Base-by-base conservation (phyloP, 352 stramenopile species). In the Sclerospora graminicola region DNA sequence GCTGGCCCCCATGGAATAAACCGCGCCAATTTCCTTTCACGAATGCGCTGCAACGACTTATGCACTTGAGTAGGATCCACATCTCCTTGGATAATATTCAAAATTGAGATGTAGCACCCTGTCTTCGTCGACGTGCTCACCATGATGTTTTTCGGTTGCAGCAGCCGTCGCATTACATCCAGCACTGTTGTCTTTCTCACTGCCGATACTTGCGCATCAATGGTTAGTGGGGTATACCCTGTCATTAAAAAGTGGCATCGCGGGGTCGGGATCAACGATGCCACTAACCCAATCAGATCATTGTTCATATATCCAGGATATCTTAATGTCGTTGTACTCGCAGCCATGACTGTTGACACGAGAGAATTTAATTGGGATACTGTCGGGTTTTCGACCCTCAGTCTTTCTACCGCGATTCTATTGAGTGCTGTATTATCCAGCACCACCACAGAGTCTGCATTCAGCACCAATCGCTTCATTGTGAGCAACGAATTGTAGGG, bases 401-500 rank as follows among this genome's bases (percentile, higher is more conserved):
- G 62, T 18, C 95, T 82, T 52, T 98, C 93, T 1, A 96, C 78
- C 8, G 92, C 92, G 44, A 98, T 98, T 43, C 86, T 69, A 68
- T 99, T 99, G 24, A 99, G 70, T 24, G 96, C 96, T 14, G 95
- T 98, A 63, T 99, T 99, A 63, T 99, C 96, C 41, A 99, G 77
- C 21, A 99, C 96, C 28, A 99, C 95, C 5, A 99, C 96, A 13
- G 89, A 96, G 75, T 99, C 96, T 0, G 96, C 93, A 70, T 99
- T 99, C 5, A 99, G 65, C 34, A 95, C 97, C 5, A 99, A 69
- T 13, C 96, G 84, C 73, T 99, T 99, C 44, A 99, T 72, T 7
- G 96, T 98, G 5, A 99, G 64, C n/a, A 99, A 66, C n/a, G 91
- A 98, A 72, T 99, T 99, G 81, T 99, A 99, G 5, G 96, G 96